These are phyloP conservation scores for Pseudozyma thailandica DNA, from an alignment of 1,284 basidiomycete genomes.

Conservation along the genomic window DNA sequence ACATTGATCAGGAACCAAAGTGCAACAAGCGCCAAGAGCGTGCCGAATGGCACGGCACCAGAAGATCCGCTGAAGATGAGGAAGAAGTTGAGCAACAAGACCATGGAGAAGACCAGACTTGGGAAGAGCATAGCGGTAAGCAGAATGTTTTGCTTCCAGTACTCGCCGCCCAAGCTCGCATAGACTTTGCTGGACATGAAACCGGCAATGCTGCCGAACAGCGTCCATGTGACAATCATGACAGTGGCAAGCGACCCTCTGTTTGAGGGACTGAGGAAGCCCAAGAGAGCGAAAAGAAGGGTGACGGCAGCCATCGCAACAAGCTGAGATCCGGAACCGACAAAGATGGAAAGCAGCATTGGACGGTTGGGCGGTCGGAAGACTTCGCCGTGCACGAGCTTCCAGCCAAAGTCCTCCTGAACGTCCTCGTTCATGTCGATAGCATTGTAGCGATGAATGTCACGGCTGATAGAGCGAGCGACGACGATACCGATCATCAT, in stretches of 20 bases:
- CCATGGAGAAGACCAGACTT: constrained; percentile 73
- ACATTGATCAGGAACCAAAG: constrained; percentile 97
- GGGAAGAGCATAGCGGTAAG: constrained; percentile 88
- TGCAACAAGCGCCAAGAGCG: constrained; percentile 85
- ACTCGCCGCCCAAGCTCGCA: constrained; percentile 81
- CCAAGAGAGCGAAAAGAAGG: constrained; percentile 94
- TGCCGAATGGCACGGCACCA: constrained; percentile 93
- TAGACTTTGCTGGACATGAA: constrained; percentile 89
- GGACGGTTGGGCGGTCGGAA: constrained; percentile 82
- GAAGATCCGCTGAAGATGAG: constrained; percentile 85
- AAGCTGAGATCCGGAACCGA: constrained; percentile 90
- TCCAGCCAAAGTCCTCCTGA: constrained; percentile 98
- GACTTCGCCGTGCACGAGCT: constrained; percentile 93
- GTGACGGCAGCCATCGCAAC: constrained; percentile 89
- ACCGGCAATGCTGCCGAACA: constrained; percentile 90
- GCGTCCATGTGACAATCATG: constrained; percentile 94
- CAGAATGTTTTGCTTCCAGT: constrained; percentile 84
- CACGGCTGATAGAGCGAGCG: constrained; percentile 84
- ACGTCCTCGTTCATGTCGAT: constrained; percentile 94
- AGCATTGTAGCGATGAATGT: constrained; percentile 95
- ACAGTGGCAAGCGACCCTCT: constrained; percentile 93
- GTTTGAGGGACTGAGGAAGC: constrained; percentile 96
- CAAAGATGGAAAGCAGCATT: constrained; percentile 83
- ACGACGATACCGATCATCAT: constrained; percentile 90
- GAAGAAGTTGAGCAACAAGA: constrained; percentile 65